Evolutionary conservation across 2,329 filamentous ascomycete species (phyloP).

Genomic region (Diplodia scrobiculata): DNA sequence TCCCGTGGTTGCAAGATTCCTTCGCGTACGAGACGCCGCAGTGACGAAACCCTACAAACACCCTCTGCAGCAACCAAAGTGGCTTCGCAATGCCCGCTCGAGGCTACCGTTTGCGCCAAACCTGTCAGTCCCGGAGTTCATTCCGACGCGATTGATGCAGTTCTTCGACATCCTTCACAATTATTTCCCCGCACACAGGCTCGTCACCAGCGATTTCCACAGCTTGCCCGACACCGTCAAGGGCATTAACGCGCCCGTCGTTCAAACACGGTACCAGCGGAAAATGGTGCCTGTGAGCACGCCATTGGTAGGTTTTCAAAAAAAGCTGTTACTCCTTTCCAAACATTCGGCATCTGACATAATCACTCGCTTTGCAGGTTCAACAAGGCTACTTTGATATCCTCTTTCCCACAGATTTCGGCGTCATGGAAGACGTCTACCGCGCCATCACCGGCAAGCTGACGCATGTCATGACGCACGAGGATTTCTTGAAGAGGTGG

Average conservation of each 20-base stretch:
- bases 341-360: conserved; percentile 6
- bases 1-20: conserved; percentile 76
- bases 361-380: conserved; percentile 59
- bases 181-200: conserved; percentile 86
- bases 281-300: conserved; percentile 87
- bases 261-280: conserved; percentile 89
- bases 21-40: conserved; percentile 81
- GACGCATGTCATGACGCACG: conserved; percentile 80
- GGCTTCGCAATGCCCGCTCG: conserved; percentile 64
- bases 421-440: conserved; percentile 87
- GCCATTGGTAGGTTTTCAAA: conserved; percentile 68
- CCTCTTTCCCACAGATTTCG: conserved; percentile 94
- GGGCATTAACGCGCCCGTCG: conserved; percentile 89
- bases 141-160: conserved; percentile 91
- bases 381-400: conserved; percentile 99
- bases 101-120: conserved; percentile 72
- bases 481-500: conserved; percentile 88
- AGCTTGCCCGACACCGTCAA: conserved; percentile 77
- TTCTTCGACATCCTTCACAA: conserved; percentile 90
- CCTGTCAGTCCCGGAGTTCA: conserved; percentile 82
- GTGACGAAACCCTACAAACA: conserved; percentile 61
- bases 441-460: conserved; percentile 89
- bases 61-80: conserved; percentile 57
- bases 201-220: conserved; percentile 90
- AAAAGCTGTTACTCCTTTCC: too few species aligned